phyloP scores from a whole-genome alignment of 257 asterid genomes.

The Asclepias syriaca region DNA sequence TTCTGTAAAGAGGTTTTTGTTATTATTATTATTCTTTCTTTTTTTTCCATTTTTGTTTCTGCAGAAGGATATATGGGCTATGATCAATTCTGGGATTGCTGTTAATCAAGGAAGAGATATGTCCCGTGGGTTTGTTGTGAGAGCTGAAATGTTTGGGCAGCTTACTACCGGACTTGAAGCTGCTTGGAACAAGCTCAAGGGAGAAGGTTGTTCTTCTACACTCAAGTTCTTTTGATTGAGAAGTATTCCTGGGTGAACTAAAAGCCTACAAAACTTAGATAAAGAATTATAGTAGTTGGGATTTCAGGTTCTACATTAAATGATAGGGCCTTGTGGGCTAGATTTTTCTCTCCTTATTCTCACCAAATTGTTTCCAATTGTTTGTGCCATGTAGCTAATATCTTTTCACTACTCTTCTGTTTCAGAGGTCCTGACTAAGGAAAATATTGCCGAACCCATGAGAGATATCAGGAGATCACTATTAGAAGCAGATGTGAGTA shows the following conservation, averaged over 20 bases:
- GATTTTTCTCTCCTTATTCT: neutral
- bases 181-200: constrained; percentile 97
- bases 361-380: neutral
- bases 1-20: neutral
- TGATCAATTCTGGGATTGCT: constrained; percentile 37
- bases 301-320: neutral
- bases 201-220: constrained; percentile 56
- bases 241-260: neutral
- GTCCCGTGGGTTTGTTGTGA: constrained; percentile 41
- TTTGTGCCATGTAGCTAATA: neutral
- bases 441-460: constrained; percentile 95
- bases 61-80: constrained; percentile 71
- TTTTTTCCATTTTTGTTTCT: neutral
- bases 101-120: constrained; percentile 29
- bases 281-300: neutral
- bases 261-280: neutral
- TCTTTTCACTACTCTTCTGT: constrained; percentile 10
- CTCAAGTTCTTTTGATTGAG: neutral
- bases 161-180: constrained; percentile 83
- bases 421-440: constrained; percentile 91
- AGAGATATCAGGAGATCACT: constrained; percentile 94
- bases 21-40: neutral
- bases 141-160: constrained; percentile 97
- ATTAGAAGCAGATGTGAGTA: constrained; percentile 89
- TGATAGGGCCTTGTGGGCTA: neutral